Percentiles rank a stretch among this genome's conserved stretches.
Evolutionary conservation across 2,329 filamentous ascomycete genomes (phyloP).

Genomic region (Colletotrichum sp.): DNA sequence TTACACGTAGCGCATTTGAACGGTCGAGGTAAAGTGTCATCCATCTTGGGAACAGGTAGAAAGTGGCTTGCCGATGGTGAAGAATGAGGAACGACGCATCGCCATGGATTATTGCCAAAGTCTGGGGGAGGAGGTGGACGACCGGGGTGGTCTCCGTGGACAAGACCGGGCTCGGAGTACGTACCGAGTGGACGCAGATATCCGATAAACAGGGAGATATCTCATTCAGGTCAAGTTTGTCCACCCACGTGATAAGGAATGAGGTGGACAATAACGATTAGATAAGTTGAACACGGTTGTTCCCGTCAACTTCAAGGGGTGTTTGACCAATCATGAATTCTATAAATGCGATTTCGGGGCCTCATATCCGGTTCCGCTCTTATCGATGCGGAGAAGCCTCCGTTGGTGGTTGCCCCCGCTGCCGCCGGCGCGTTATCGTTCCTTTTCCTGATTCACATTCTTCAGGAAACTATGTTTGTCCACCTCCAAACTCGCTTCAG

Average conservation of each 20-base stretch:
- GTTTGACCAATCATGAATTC: not conserved
- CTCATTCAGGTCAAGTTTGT: not conserved
- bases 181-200: not conserved
- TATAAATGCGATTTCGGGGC: not conserved
- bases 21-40: not conserved
- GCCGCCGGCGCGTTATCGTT: not conserved
- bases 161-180: not conserved
- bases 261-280: not conserved
- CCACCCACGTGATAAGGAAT: not conserved
- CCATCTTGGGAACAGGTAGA: not conserved
- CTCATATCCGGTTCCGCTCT: not conserved
- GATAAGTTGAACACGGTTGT: not conserved
- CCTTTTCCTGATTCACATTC: not conserved
- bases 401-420: not conserved
- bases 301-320: not conserved
- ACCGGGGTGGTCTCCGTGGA: not conserved
- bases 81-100: not conserved
- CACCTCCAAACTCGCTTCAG: not conserved
- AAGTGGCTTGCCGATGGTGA: not conserved
- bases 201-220: not conserved
- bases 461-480: not conserved
- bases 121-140: not conserved
- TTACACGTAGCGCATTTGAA: constrained; percentile 9
- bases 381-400: constrained; percentile 2
- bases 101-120: not conserved